Evolutionary conservation across 2,329 filamentous ascomycete genomes (phyloP), one percentile per base, ranked within the genome.

Genomic region (Neopestalotiopsis rosae): DNA sequence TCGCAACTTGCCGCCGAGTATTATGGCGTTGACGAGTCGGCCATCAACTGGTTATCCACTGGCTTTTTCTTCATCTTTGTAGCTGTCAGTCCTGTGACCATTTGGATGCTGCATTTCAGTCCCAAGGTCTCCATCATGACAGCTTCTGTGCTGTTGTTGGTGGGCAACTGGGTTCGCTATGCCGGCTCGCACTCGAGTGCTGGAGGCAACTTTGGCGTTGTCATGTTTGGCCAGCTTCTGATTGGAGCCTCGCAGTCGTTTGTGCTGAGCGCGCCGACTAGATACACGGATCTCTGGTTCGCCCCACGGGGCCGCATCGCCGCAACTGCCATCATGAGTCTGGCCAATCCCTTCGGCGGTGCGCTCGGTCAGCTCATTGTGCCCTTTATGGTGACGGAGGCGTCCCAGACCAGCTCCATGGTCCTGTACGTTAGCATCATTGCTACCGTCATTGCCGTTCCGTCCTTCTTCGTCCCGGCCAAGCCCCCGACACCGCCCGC

Each of bases 241-340:
- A 94, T 93, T 66, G 96, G 95, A 0, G 86, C 98, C 52, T 91
- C 94, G 0, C 96, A 99, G 78, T 95, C 96, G 0, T 98, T 98
- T 79, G 94, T 97, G 13, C 88, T 98, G 10, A 90, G 92, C 6
- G 94, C 95, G 0, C 95, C 96, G 0, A 95, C 96, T 0, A 87
- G 94, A 71, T 99, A 97, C 81, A 96, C 93, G 67, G 95, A 98
- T 78, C 84, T 97, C 69, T 98, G 96, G 96, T 98, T 98, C 81
- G 95, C 94, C 1, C 91, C 92, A 74, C 84, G 86, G 12, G 95
- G 95, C 7, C 89, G 96, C 67, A 93, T 97, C 13, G 91, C 92
- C 67, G 95, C 95, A 20, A 98, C 95, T 0, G 96, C 95, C 1
- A 76, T 97, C 45, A 91, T 92, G 28, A 95, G 91, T 70, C 82